Evolutionary conservation across 2,329 filamentous ascomycete species (phyloP).

Genomic region (Penicillium brasilianum): DNA sequence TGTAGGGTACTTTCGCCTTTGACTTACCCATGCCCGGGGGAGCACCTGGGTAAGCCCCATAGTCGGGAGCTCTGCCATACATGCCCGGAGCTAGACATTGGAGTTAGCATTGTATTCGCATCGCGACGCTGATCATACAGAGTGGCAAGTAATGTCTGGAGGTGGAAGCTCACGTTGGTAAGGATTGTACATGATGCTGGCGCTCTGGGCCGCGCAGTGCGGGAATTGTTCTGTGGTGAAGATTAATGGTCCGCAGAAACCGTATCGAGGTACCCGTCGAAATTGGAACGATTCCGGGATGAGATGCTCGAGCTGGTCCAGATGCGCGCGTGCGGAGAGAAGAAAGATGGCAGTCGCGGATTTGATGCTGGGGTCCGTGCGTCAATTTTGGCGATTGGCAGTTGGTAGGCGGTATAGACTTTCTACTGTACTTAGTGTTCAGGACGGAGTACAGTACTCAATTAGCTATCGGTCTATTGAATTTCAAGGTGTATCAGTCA

Average conservation of each 20-base stretch:
- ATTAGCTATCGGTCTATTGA: not conserved
- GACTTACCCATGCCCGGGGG: conserved; percentile 81
- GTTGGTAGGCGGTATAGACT: not conserved
- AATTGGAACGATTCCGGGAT: not conserved
- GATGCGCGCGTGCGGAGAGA: conserved; percentile 1
- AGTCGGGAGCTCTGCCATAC: conserved; percentile 73
- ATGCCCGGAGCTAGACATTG: conserved; percentile 49
- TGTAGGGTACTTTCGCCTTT: not conserved
- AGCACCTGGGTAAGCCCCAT: conserved; percentile 72
- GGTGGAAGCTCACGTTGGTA: conserved; percentile 45
- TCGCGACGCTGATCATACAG: not conserved
- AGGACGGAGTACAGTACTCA: not conserved
- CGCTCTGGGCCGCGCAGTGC: conserved; percentile 11
- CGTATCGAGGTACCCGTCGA: not conserved
- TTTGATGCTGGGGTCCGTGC: conserved; percentile 23
- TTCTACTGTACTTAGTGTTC: too few species aligned
- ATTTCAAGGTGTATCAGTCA: not conserved
- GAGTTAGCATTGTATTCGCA: conserved; percentile 21
- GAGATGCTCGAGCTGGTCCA: not conserved
- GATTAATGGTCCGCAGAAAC: not conserved
- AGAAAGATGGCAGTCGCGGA: conserved; percentile 20
- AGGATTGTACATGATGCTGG: conserved; percentile 49
- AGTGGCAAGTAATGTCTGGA: not conserved
- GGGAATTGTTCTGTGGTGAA: not conserved
- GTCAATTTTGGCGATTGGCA: conserved; percentile 18